A percentile compares a stretch with the other conserved stretches of the same genome.
These are phyloP conservation scores for Coniella vitis DNA, from an alignment of 2,329 filamentous ascomycete genomes.

Conservation along the genomic window DNA sequence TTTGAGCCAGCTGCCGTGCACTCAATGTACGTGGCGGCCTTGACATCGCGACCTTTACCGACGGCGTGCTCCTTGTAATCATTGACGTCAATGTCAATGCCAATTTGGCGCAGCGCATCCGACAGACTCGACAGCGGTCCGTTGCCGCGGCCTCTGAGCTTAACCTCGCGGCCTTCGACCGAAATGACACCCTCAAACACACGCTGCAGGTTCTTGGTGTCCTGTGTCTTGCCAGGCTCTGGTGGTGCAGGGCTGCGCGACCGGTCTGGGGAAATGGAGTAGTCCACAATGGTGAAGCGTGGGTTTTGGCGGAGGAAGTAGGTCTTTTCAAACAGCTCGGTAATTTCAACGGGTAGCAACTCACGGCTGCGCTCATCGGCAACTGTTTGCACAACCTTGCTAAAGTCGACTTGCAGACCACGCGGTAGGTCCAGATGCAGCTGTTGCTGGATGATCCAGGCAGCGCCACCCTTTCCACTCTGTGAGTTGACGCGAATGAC, in stretches of 20 bases:
- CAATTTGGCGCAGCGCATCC: constrained; percentile 69
- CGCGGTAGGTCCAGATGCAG: constrained; percentile 89
- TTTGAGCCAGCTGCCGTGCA: constrained; percentile 63
- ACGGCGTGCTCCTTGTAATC: constrained; percentile 98
- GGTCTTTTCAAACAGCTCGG: constrained; percentile 76
- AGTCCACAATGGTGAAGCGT: constrained; percentile 81
- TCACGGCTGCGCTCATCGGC: constrained; percentile 80
- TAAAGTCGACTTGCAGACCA: constrained; percentile 86
- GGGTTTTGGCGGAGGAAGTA: constrained; percentile 82
- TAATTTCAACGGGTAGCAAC: constrained; percentile 76
- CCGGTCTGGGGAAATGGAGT: constrained; percentile 81
- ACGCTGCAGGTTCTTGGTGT: constrained; percentile 71
- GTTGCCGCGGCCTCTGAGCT: constrained; percentile 74
- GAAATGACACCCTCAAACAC: constrained; percentile 79
- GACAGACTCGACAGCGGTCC: constrained; percentile 87
- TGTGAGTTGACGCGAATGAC: constrained; percentile 98
- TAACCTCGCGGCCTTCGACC: constrained; percentile 73
- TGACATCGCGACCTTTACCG: constrained; percentile 70
- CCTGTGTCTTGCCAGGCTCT: constrained; percentile 61
- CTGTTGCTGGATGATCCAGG: constrained; percentile 87
- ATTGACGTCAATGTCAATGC: constrained; percentile 81
- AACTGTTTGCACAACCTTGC: constrained; percentile 73
- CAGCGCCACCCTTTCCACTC: constrained; percentile 87
- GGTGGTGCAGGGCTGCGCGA: constrained; percentile 66
- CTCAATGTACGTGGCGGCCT: constrained; percentile 94